Percentiles rank a stretch among this genome's conserved stretches.
Conservation (phyloP, 1,139 yeast species). For the Zygosaccharomyces sapae region DNA sequence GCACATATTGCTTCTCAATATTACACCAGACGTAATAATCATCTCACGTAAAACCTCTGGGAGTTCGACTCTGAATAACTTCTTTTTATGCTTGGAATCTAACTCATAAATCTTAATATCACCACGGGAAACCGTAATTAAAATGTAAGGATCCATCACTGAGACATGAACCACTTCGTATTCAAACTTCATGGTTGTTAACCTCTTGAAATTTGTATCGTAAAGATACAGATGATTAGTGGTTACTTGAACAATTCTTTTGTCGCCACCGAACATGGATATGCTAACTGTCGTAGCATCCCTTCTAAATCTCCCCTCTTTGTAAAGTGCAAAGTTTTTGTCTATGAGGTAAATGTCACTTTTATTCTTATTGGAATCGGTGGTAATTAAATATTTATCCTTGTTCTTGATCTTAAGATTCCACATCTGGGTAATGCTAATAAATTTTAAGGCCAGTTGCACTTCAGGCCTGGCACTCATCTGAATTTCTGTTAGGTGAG, state of each 20-base stretch:
- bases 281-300: constrained; percentile 64
- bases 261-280: constrained; percentile 56
- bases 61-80: constrained; percentile 34
- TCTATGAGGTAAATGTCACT: constrained; percentile 74
- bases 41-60: constrained; percentile 56
- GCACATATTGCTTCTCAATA: constrained; percentile 44
- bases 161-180: constrained; percentile 55
- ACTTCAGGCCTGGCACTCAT: constrained; percentile 65
- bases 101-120: constrained; percentile 47
- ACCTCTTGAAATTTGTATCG: constrained; percentile 55
- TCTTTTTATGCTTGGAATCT: constrained; percentile 38
- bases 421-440: constrained; percentile 74
- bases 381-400: constrained; percentile 62
- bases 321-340: constrained; percentile 56
- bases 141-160: constrained; percentile 52
- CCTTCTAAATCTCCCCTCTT: constrained; percentile 60
- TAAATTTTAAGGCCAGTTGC: constrained; percentile 67
- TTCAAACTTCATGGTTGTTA: constrained; percentile 41
- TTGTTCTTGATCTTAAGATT: constrained; percentile 47
- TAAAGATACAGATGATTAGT: constrained; percentile 61
- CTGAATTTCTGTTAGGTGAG: constrained; percentile 56
- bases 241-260: constrained; percentile 69
- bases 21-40: constrained; percentile 66
- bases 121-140: constrained; percentile 57
- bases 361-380: constrained; percentile 59